Base-by-base conservation (phyloP, 179 eudicot genomes). In the Corrigiola litoralis region DNA sequence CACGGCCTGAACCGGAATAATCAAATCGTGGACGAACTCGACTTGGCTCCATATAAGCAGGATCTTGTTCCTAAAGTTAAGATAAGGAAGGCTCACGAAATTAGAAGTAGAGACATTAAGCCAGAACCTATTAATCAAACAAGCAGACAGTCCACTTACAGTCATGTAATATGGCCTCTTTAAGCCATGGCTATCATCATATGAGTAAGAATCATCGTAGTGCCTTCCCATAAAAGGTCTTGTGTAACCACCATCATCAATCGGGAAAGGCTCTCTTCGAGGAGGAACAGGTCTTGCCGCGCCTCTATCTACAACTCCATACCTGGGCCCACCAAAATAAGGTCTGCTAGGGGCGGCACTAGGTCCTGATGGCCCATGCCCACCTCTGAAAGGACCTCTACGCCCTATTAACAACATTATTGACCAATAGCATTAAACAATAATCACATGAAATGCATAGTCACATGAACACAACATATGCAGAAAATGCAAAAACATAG, bases 21-120 rank as follows among this genome's bases (percentile, higher is more conserved):
- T 88, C 88, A 60, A 79, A 73, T 12, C 92, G 83, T 63, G 97
- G 90, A 41, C 90, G 91, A 51, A 75, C 67, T 44, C 87, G 78
- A 67, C 87, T 84, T 52, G 84, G 87, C 77, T 86, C 92, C 75
- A 78, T 58, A 61, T 82, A 83, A 51, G 75, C 75, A 62, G 88
- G 83, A 65, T 83, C 90, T 70, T 65, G 86, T 6, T 86, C 88
- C 88, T 82, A 50, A 40, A 71, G 38, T 42, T 47, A 4, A 33
- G n/a, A 45, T 52, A 31, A 50, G 46, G 4, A 23, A 20, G 54
- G 25, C 1, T 25, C 27, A 36, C 18, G 36, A 32, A 31, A 55
- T 9, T 28, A 52, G 4, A 63, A 16, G n/a, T n/a, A n/a, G 20
- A 66, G 28, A 36, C 33, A 61, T 2, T 46, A 55, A 60, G 34